Evolutionary conservation across 2,329 filamentous ascomycete species (phyloP), one percentile per base, ranked within the genome.

Genomic region (Epichloe typhina): DNA sequence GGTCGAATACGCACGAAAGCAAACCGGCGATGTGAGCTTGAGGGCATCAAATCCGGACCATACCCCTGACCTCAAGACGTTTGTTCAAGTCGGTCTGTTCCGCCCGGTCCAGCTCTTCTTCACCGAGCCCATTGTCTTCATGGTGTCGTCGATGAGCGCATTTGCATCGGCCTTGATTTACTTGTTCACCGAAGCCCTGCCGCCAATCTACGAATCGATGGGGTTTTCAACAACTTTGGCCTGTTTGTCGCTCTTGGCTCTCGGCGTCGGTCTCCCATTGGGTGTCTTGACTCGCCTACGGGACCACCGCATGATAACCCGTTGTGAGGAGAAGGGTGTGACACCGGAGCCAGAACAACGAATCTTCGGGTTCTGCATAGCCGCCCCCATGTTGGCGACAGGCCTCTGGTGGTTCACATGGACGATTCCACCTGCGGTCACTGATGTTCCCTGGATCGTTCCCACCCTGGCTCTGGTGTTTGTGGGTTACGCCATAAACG

Each of bases 71-170:
- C 9, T 47, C 6, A 47, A 31, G 17, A 47, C 45, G 3, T 47
- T 47, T 39, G 21, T 39, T 3, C 45, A 47, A 9, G 36, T 39
- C 17, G 45, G 35, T 12, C 36, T 47, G 4, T 47, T 26, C 11
- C 45, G 45, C 12, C 45, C 45, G 15, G 4, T 47, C 21, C 15
- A 17, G 36, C 45, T 47, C 17, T 47, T 47, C 36, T 47, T 47
- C 45, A 47, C 45, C 21, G 45, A 47, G 36, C 45, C 45, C 19
- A 47, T 47, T 17, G 45, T 47, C 36, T 47, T 47, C 35, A 39
- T 47, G 45, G 45, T 47, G 3, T 9, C 45, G 21, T 11, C 36
- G 11, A 47, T 47, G 15, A 47, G 45, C 45, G 45, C 45, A 7
- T 47, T 47, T 13, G 45, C 45, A 5, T 26, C 45, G 3, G 45